Evolutionary conservation across 2,329 filamentous ascomycete genomes (phyloP).

Genomic region (Diplodia seriata): DNA sequence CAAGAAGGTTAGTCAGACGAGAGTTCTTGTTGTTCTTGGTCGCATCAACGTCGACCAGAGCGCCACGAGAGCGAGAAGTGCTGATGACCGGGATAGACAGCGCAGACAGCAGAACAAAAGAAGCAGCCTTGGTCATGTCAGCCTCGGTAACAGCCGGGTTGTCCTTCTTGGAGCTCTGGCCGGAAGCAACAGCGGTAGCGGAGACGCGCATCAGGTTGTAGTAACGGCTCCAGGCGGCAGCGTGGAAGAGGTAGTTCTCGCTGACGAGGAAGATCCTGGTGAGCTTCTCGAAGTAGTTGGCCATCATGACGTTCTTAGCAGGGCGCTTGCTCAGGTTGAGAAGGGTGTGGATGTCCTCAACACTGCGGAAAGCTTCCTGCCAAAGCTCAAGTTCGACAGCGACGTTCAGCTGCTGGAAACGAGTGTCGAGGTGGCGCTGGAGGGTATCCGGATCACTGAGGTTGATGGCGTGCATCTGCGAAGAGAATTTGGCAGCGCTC

Average conservation of each 20-base stretch:
- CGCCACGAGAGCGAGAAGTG: slow-evolving; percentile 93
- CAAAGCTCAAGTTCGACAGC: slow-evolving; percentile 97
- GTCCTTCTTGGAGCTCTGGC: slow-evolving; percentile 90
- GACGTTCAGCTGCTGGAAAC: slow-evolving; percentile 98
- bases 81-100: slow-evolving; percentile 99
- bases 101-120: slow-evolving; percentile 92
- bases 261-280: slow-evolving; percentile 98
- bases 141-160: slow-evolving; percentile 88
- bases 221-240: slow-evolving; percentile 95
- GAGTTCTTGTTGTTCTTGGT: slow-evolving; percentile 99
- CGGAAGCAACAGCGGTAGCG: slow-evolving; percentile 78
- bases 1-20: slow-evolving; percentile 91
- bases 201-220: slow-evolving; percentile 96
- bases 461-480: slow-evolving; percentile 99
- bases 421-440: slow-evolving; percentile 95
- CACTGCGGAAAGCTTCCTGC: slow-evolving; percentile 99
- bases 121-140: slow-evolving; percentile 92
- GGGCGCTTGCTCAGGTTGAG: slow-evolving; percentile 97
- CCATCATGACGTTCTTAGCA: slow-evolving; percentile 99
- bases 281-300: slow-evolving; percentile 99
- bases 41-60: slow-evolving; percentile 95
- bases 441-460: slow-evolving; percentile 96
- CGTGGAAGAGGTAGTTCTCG: slow-evolving; percentile 99
- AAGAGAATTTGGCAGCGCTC: slow-evolving; percentile 98
- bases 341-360: slow-evolving; percentile 98